Evolutionary conservation across 257 asterid genomes (phyloP), one percentile per base, ranked within the genome.

Genomic region (Anisodus tanguticus): DNA sequence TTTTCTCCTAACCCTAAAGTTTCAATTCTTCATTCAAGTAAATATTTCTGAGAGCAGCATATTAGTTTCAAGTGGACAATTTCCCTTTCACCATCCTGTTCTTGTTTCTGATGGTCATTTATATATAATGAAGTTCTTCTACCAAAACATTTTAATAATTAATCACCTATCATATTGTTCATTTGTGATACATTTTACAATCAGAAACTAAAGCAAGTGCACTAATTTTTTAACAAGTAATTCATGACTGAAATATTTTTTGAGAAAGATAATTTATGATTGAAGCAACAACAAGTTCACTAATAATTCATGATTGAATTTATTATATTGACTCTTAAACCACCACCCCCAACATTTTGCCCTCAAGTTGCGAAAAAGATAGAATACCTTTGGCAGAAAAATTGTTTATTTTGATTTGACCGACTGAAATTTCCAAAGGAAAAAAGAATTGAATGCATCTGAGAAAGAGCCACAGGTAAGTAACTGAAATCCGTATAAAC

Each of bases 381-480:
- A 67, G 47, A 67, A 37, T 12, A 66, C 72, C 31, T 66, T 66
- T 66, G 45, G 13, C 7, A 35, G 19, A 67, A 3, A 66, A 67
- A 19, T 67, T 35, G 74, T 67, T 37, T 64, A 64, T 64, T 26
- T 5, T 26, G 47, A 13, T 67, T 13, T 11, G 10, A 67, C 76
- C 47, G 2, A 35, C 11, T 66, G 71, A 67, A 37, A 37, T 7
- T 37, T 35, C 51, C 5, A 37, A 37, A 37, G 76, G 49, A 37
- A 67, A 67, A 37, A 67, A 64, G 17, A 31, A 67, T 67, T 67
- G 12, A 67, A 31, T 67, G 74, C 74, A 67, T 35, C n/a, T 15
- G 8, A 67, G 2, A 35, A 67, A 67, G 43, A 35, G 74, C 19
- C 49, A 35, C 35, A 35, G 47, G 17, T 67, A 35, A 67, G 51